Evolutionary conservation across 1,284 basidiomycete species (phyloP).

Genomic region (Rhodotorula sp.): DNA sequence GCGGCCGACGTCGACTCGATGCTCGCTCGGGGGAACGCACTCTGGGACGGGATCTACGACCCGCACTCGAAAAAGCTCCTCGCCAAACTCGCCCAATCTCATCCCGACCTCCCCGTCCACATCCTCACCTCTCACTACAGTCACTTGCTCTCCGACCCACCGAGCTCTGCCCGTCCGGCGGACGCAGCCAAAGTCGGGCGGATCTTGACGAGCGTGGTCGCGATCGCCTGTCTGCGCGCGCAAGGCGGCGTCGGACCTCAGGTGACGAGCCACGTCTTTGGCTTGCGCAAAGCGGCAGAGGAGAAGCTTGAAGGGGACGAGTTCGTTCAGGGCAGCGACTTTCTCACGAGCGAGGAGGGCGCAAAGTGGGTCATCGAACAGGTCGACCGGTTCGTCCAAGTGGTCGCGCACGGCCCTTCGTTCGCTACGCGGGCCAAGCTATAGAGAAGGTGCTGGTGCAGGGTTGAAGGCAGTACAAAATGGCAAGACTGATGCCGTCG

Average conservation of each 20-base stretch:
- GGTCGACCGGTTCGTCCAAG: constrained; percentile 76
- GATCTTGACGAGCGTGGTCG: constrained; percentile 81
- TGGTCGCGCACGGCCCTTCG: constrained; percentile 54
- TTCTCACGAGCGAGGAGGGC: constrained; percentile 86
- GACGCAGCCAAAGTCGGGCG: constrained; percentile 54
- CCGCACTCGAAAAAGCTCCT: constrained; percentile 87
- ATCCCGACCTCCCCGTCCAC: constrained; percentile 68
- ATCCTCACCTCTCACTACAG: constrained; percentile 90
- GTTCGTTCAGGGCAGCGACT: constrained; percentile 60
- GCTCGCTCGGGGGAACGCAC: constrained; percentile 40
- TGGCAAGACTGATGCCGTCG: background rate
- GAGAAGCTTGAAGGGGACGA: constrained; percentile 57
- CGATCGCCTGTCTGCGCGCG: constrained; percentile 84
- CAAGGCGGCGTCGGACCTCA: constrained; percentile 84
- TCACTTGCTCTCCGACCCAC: constrained; percentile 67
- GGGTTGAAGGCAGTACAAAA: background rate
- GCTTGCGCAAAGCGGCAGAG: constrained; percentile 56
- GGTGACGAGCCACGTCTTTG: constrained; percentile 87
- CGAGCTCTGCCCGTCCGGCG: constrained; percentile 46
- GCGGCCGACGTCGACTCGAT: constrained; percentile 11
- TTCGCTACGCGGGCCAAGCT: constrained; percentile 60
- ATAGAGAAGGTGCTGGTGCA: constrained; percentile 51
- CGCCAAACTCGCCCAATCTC: constrained; percentile 76
- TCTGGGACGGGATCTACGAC: constrained; percentile 91
- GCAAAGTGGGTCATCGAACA: constrained; percentile 86